Base-by-base conservation (phyloP, 2,329 filamentous ascomycete genomes). In the Scedosporium minutisporum region DNA sequence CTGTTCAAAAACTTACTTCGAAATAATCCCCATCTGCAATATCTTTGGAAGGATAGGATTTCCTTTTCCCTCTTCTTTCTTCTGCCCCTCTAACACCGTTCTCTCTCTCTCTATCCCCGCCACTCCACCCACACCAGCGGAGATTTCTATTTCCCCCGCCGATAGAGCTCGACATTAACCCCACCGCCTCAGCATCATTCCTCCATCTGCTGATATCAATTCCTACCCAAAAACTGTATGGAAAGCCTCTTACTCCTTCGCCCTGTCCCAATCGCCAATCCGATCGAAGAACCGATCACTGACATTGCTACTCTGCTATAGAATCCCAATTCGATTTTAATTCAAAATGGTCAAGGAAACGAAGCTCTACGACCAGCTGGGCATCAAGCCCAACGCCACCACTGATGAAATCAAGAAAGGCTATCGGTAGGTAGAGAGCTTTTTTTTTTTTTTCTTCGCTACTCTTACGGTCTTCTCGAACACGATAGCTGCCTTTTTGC, bases 321-420 rank as follows among this genome's bases (percentile, higher is more conserved):
- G 33, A 38, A 38, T 38, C 12, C 33, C 9, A 38, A 38, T 12
- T 29, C 33, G 33, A 38, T 29, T 38, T 38, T 38, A 38, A 38
- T 38, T 69, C 75, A 85, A 69, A 68, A 97, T 97, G 93, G 91
- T 96, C 69, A 89, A 91, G 70, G 93, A 97, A 80, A 95, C 90
- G 61, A 96, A 96, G 77, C 87, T 97, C 66, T 99, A 99, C 81
- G 91, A 97, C 76, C 83, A 86, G 66, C 82, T 99, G 70, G 81
- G 82, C 73, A 80, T 97, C 76, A 88, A 90, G 74, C 85, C 93
- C 44, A 84, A 87, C 65, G 91, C 93, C 25, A 83, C 86, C 25
- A 91, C 96, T 76, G 93, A 97, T 72, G 93, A 97, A 67, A 96
- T 99, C 74, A 97, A 97, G 75, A 99, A 97, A 75, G 95, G 87